Base-by-base conservation (phyloP, 169 alveolate species). In the Cryptosporidium ryanae region DNA sequence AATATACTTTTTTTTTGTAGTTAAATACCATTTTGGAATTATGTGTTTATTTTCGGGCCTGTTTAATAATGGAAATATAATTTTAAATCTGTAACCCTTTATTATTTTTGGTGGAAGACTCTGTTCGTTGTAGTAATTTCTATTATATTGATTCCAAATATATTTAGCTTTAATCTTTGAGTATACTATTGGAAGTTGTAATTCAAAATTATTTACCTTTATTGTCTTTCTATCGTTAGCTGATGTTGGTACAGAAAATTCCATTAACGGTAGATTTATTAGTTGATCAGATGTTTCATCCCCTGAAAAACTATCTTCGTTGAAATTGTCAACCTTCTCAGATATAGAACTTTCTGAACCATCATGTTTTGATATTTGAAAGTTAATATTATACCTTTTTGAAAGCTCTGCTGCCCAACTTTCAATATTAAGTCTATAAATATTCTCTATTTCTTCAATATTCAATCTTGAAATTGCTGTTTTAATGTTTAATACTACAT, bases 131-230 rank as follows among this genome's bases (percentile, higher is more conserved):
- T 76, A 76, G 64, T 76, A 76, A 44, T 76, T 76, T 59, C 38
- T 55, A 34, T 76, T 76, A n/a, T 76, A 76, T n/a, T 61, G 87
- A 59, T 59, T 76, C 87, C 87, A 76, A 21, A 55, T 21, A 31
- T 76, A 76, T 32, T 70, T 18, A 21, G 87, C 76, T 59, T 76
- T 76, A 21, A 76, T 59, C 25, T 43, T 76, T 1, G 87, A 76
- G 44, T 76, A 76, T 23, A 76, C 71, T 32, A n/a, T 21, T 55
- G 87, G 87, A 0, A 61, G 32, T 25, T 27, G 23, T 29, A 76
- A 46, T 55, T 76, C 65, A 12, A n/a, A 1, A 4, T 21, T 15
- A 15, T 18, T 17, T 27, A 23, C 21, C 4, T 13, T 10, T 27
- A 43, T 54, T 32, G 38, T 59, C 8, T 18, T 43, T 3, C 46